Conservation (phyloP, 1,284 basidiomycete species). For the Gastroboletus turbinatus region DNA sequence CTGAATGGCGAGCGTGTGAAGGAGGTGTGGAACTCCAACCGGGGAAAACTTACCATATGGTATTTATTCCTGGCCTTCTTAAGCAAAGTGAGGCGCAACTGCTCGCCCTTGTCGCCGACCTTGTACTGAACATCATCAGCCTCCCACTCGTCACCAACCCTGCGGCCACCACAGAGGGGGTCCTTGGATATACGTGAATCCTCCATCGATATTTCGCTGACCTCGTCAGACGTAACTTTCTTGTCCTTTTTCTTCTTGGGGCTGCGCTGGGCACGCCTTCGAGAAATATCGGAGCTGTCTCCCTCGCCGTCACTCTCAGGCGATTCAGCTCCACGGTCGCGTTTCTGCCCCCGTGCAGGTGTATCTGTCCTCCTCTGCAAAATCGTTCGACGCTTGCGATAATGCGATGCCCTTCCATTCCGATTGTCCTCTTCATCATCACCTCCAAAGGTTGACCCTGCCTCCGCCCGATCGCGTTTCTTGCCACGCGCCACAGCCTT, state of each 20-base stretch:
- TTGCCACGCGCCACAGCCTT: conserved; percentile 52
- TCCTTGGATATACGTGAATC: conserved; percentile 46
- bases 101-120: conserved; percentile 67
- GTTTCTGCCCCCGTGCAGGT: conserved; percentile 57
- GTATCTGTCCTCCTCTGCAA: conserved; percentile 48
- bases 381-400: conserved; percentile 48
- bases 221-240: conserved; percentile 18
- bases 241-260: conserved; percentile 40
- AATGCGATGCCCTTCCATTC: conserved; percentile 38
- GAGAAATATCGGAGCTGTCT: conserved; percentile 20
- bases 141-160: conserved; percentile 74
- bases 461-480: conserved; percentile 74
- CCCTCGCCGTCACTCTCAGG: conserved; percentile 42
- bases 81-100: conserved; percentile 63
- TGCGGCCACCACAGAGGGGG: conserved; percentile 51
- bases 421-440: conserved; percentile 52
- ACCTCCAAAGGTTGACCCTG: conserved; percentile 66
- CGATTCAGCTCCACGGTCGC: conserved; percentile 56
- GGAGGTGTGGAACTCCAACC: not conserved
- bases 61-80: conserved; percentile 68
- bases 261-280: conserved; percentile 22
- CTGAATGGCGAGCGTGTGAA: conserved; percentile 38
- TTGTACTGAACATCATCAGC: conserved; percentile 66
- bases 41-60: conserved; percentile 56
- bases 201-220: conserved; percentile 44